Evolutionary conservation across 2,329 filamentous ascomycete genomes (phyloP).

Genomic region (Pestalotiopsis sp.): DNA sequence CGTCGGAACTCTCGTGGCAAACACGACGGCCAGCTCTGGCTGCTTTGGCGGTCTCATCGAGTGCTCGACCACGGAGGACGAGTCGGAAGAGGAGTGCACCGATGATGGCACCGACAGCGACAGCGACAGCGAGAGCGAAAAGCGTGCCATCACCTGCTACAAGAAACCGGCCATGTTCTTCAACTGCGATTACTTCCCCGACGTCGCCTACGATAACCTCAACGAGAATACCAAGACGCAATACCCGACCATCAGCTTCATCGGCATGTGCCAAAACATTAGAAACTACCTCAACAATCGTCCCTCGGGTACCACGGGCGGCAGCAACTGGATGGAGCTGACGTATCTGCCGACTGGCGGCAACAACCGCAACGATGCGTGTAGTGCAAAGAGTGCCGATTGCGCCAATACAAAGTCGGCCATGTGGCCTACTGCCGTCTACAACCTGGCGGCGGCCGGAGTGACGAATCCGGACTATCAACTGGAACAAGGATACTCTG

Average conservation of each 20-base stretch:
- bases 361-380: background rate
- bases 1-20: background rate
- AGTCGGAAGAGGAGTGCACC: slow-evolving; percentile 36
- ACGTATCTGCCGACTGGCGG: background rate
- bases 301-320: background rate
- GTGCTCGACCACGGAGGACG: slow-evolving; percentile 18
- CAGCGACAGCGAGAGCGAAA: background rate
- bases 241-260: background rate
- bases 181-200: background rate
- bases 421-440: background rate
- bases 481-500: background rate
- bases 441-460: background rate
- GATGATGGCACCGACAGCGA: slow-evolving; percentile 26
- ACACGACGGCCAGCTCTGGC: background rate
- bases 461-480: background rate
- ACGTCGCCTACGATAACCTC: background rate
- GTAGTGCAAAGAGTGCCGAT: background rate
- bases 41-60: background rate
- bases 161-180: background rate
- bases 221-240: background rate
- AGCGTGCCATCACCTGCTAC: background rate
- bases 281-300: slow-evolving; percentile 2
- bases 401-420: background rate
- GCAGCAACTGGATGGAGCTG: background rate
- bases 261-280: background rate